Percentiles rank a stretch among this genome's conserved stretches.
Conservation (phyloP, 192 early-diverging fungal genomes). For the Dissophora globulifera region DNA sequence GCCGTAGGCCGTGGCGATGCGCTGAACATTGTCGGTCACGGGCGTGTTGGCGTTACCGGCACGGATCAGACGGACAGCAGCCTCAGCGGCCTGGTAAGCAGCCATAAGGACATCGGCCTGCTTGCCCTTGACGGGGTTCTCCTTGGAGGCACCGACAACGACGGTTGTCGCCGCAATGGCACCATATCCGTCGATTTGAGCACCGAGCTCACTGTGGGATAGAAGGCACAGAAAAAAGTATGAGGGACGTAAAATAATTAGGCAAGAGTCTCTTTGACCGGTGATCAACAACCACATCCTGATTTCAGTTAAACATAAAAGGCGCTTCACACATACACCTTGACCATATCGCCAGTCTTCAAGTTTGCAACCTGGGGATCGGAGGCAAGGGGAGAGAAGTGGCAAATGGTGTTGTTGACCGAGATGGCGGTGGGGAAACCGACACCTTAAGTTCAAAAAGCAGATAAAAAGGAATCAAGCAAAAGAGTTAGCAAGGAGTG, state of each 20-base stretch:
- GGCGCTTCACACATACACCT: slow-evolving; percentile 76
- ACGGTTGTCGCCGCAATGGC: slow-evolving; percentile 84
- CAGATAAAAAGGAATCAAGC: too few species aligned
- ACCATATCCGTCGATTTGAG: slow-evolving; percentile 93
- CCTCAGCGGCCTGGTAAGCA: slow-evolving; percentile 86
- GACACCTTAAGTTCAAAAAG: slow-evolving; percentile 66
- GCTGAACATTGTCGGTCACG: slow-evolving; percentile 84
- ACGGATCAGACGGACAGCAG: slow-evolving; percentile 85
- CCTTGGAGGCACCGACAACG: slow-evolving; percentile 84
- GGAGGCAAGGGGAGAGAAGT: slow-evolving; percentile 85
- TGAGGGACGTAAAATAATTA: too few species aligned
- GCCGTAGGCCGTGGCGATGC: slow-evolving; percentile 82
- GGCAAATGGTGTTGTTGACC: slow-evolving; percentile 84
- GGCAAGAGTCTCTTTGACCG: too few species aligned
- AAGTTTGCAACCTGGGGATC: slow-evolving; percentile 73
- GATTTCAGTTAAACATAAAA: neutral
- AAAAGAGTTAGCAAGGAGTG: neutral
- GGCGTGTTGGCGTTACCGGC: slow-evolving; percentile 77
- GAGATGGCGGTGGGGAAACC: slow-evolving; percentile 90
- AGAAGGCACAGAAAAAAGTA: neutral
- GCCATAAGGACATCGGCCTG: slow-evolving; percentile 90
- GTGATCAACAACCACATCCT: slow-evolving; percentile 1
- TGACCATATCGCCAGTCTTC: slow-evolving; percentile 87
- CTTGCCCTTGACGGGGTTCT: slow-evolving; percentile 81
- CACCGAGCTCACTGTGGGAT: slow-evolving; percentile 76